These are phyloP conservation scores for Parasitella parasitica DNA, from an alignment of 371 early-diverging fungal species.

Conservation along the genomic window DNA sequence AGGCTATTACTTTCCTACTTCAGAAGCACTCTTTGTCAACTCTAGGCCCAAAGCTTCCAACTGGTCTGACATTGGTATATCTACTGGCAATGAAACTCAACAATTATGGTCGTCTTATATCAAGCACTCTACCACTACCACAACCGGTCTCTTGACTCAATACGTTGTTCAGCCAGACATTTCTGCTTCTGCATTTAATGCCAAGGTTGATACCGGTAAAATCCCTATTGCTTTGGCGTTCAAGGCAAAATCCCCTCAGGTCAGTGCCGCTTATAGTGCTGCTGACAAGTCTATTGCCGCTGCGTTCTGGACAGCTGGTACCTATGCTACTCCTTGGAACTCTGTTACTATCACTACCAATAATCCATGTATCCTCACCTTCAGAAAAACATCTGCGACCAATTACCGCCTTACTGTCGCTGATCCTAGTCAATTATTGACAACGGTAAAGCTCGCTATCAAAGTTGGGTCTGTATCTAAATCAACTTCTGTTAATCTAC, in stretches of 20 bases:
- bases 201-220: not conserved
- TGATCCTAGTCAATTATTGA: slow-evolving; percentile 27
- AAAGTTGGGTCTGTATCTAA: not conserved
- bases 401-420: slow-evolving; percentile 16
- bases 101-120: slow-evolving; percentile 26
- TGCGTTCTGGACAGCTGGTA: slow-evolving; percentile 34
- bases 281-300: slow-evolving; percentile 14
- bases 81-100: slow-evolving; percentile 5
- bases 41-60: slow-evolving; percentile 7
- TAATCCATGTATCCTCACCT: slow-evolving; percentile 11
- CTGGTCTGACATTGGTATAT: slow-evolving; percentile 32
- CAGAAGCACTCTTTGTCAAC: slow-evolving; percentile 12
- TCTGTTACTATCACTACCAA: slow-evolving; percentile 3
- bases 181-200: not conserved
- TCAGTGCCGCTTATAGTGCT: slow-evolving; percentile 20
- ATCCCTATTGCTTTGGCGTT: slow-evolving; percentile 15
- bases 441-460: slow-evolving; percentile 6
- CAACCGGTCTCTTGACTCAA: slow-evolving; percentile 10
- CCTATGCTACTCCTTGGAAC: slow-evolving; percentile 18
- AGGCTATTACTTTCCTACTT: slow-evolving; percentile 27
- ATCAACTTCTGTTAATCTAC: slow-evolving; percentile 4
- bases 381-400: not conserved
- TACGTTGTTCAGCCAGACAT: slow-evolving; percentile 28
- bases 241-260: slow-evolving; percentile 13
- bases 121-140: slow-evolving; percentile 1